A percentile compares a stretch with the other conserved stretches of the same genome.
Evolutionary conservation across 202 grass and related monocot species (phyloP).

Genomic region (Saccharum hybrid): DNA sequence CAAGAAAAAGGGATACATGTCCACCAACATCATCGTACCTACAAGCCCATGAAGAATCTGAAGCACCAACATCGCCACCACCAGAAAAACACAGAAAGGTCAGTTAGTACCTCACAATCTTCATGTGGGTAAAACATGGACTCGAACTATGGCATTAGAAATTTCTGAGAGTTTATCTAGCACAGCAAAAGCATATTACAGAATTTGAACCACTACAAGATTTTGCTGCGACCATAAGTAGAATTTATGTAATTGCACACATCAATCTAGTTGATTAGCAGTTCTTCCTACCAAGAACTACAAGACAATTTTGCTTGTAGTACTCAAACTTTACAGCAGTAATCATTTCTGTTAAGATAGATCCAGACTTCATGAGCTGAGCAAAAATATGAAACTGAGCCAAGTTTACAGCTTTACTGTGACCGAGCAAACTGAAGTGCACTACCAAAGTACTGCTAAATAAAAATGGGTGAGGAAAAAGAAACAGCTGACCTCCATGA

Average conservation of each 20-base stretch:
- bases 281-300: background rate
- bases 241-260: background rate
- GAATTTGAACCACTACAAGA: background rate
- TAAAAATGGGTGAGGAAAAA: background rate
- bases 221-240: background rate
- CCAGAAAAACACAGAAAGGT: conserved; percentile 14
- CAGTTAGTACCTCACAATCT: conserved; percentile 31
- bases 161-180: background rate
- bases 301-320: conserved; percentile 1
- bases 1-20: background rate
- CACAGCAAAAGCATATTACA: background rate
- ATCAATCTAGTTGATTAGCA: background rate
- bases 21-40: conserved; percentile 48
- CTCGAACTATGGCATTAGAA: background rate
- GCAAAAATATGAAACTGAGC: background rate
- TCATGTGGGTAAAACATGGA: background rate
- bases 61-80: background rate
- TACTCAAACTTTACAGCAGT: background rate
- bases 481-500: conserved; percentile 62
- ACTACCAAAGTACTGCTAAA: background rate
- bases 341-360: no score
- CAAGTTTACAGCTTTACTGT: background rate
- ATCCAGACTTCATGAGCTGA: background rate
- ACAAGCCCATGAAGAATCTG: conserved; percentile 90
- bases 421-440: background rate